These are phyloP conservation scores for Bertia moriformis DNA, from an alignment of 2,329 filamentous ascomycete species.

Conservation along the genomic window DNA sequence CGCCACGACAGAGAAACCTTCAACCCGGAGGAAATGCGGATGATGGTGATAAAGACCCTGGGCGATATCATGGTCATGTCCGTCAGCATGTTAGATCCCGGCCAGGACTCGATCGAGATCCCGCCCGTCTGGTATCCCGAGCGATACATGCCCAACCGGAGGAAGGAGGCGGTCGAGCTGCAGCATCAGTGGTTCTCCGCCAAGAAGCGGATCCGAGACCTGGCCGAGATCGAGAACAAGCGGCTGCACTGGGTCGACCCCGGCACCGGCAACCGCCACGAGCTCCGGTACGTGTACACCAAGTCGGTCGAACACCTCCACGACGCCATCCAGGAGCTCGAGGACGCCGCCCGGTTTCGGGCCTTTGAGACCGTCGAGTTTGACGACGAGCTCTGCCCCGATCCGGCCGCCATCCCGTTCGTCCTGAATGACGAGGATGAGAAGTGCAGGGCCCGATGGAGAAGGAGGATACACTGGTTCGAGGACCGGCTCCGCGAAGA, in stretches of 20 bases:
- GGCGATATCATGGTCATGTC: constrained; percentile 35
- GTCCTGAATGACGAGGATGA: too few relatives aligned
- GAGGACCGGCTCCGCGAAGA: too few relatives aligned
- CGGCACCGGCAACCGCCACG: too few relatives aligned
- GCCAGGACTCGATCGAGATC: constrained; percentile 30
- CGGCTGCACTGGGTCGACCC: constrained; percentile 10
- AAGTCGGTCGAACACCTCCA: constrained; percentile 7
- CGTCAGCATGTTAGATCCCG: constrained; percentile 22
- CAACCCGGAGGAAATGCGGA: constrained; percentile 19
- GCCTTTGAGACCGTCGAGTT: too few relatives aligned
- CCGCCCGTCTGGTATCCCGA: constrained; percentile 36
- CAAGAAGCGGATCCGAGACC: constrained; percentile 10
- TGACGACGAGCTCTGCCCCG: too few relatives aligned
- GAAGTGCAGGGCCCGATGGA: too few relatives aligned
- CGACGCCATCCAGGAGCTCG: too few relatives aligned
- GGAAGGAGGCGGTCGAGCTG: constrained; percentile 29
- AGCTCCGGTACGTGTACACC: constrained; percentile 8
- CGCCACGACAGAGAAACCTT: constrained; percentile 14
- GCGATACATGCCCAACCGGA: constrained; percentile 29
- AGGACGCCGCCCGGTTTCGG: too few relatives aligned
- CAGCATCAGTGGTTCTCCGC: constrained; percentile 30
- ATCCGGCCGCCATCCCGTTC: too few relatives aligned
- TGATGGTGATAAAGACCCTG: background rate
- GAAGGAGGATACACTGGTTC: too few relatives aligned
- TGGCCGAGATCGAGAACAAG: constrained; percentile 10